phyloP scores from a whole-genome alignment of 768 basidiomycete species.

The Peribolospora kevripleyi region DNA sequence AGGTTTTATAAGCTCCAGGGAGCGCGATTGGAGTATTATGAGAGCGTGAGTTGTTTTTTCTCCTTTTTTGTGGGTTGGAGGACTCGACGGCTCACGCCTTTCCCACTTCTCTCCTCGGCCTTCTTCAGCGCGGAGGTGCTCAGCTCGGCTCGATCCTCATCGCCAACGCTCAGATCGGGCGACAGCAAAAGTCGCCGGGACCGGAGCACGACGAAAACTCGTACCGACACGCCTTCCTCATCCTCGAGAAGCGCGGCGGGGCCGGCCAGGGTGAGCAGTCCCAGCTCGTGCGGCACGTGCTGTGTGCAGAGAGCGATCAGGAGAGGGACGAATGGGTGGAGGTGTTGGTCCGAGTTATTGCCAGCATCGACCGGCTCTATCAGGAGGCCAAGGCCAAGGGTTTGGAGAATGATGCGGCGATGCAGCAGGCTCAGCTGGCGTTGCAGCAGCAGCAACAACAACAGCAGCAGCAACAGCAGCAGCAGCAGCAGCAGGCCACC shows the following conservation, averaged over 20 bases:
- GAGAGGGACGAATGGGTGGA: slow-evolving; percentile 91
- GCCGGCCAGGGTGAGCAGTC: slow-evolving; percentile 33
- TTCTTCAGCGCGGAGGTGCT: slow-evolving; percentile 52
- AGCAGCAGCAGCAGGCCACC: background rate
- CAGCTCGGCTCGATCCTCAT: slow-evolving; percentile 77
- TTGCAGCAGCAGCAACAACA: background rate
- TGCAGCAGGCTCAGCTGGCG: background rate
- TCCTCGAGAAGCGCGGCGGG: slow-evolving; percentile 64
- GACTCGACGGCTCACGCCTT: background rate
- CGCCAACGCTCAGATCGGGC: slow-evolving; percentile 83
- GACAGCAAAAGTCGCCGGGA: slow-evolving; percentile 36
- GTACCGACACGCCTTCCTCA: slow-evolving; percentile 88
- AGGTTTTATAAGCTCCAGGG: slow-evolving; percentile 85
- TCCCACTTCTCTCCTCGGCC: background rate
- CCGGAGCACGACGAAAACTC: slow-evolving; percentile 53
- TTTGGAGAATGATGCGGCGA: too few species aligned
- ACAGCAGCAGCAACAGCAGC: background rate
- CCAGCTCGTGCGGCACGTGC: slow-evolving; percentile 38
- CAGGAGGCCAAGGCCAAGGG: background rate
- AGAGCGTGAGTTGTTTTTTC: slow-evolving; percentile 44
- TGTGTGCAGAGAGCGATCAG: slow-evolving; percentile 85
- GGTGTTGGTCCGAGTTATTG: slow-evolving; percentile 27
- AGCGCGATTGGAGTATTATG: slow-evolving; percentile 76
- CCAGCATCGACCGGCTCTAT: background rate
- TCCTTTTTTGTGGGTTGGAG: background rate